Evolutionary conservation across 805 yeast genomes (phyloP).

Genomic region (Hanseniaspora mollemarum): DNA sequence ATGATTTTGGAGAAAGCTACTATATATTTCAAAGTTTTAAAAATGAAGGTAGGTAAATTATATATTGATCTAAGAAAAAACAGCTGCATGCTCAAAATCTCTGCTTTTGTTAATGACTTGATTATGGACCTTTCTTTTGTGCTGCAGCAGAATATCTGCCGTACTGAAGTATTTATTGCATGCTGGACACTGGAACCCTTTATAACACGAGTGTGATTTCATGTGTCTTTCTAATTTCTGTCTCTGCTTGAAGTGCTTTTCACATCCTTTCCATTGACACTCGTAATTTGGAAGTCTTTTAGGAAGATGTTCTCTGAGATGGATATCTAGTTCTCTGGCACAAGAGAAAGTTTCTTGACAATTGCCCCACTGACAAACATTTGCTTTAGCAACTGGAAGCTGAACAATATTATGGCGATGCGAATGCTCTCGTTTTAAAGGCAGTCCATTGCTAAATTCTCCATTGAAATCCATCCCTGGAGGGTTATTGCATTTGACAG

Average conservation of each 20-base stretch:
- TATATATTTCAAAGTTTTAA: slow-evolving; percentile 29
- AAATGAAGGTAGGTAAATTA: no score
- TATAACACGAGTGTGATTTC: slow-evolving; percentile 75
- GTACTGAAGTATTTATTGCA: slow-evolving; percentile 70
- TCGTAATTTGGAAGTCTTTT: slow-evolving; percentile 57
- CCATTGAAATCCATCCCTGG: not conserved
- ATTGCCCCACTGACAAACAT: slow-evolving; percentile 25
- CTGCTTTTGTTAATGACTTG: no score
- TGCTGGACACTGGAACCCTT: slow-evolving; percentile 60
- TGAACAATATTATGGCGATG: slow-evolving; percentile 6
- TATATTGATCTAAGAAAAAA: no score
- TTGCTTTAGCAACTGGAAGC: not conserved
- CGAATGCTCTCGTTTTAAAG: not conserved
- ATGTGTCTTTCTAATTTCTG: slow-evolving; percentile 80
- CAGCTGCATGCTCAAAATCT: no score
- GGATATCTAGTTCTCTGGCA: slow-evolving; percentile 57
- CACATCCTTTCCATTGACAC: slow-evolving; percentile 75
- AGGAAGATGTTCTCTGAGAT: slow-evolving; percentile 59
- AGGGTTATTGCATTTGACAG: slow-evolving; percentile 12
- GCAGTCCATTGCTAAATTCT: not conserved
- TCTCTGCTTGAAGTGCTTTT: slow-evolving; percentile 61
- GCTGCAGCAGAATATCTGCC: slow-evolving; percentile 67
- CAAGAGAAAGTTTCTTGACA: slow-evolving; percentile 44
- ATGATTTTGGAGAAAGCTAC: slow-evolving; percentile 69
- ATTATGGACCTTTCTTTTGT: slow-evolving; percentile 39